Percentiles rank a stretch among this genome's conserved stretches.
These are phyloP conservation scores for Hemileccinum impolitum DNA, from an alignment of 768 basidiomycete species.

Conservation along the genomic window DNA sequence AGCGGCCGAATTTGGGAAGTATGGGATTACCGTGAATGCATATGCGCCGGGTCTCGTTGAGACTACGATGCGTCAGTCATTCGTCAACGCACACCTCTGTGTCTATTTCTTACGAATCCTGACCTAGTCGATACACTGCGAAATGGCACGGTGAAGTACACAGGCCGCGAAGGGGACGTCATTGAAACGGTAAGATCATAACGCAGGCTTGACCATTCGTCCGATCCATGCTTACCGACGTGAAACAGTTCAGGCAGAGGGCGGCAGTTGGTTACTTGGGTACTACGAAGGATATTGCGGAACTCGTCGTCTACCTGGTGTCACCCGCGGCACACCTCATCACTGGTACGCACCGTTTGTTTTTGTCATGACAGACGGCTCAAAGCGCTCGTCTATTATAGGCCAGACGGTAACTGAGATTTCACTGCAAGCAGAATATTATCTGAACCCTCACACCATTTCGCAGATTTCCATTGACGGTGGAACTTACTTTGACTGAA, in stretches of 20 bases:
- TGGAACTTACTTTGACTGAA: conserved; percentile 24
- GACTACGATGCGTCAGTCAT: conserved; percentile 28
- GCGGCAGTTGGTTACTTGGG: conserved; percentile 24
- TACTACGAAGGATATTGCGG: conserved; percentile 31
- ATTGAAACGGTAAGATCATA: conserved; percentile 10
- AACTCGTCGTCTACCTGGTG: conserved; percentile 35
- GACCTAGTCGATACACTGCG: conserved; percentile 17
- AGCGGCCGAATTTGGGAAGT: conserved; percentile 32
- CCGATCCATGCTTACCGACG: neutral
- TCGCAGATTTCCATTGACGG: conserved; percentile 25
- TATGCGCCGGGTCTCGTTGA: conserved; percentile 33
- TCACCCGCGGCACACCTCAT: conserved; percentile 33
- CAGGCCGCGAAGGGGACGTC: conserved; percentile 12
- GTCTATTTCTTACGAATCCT: neutral
- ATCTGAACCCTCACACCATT: neutral
- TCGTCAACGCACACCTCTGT: neutral
- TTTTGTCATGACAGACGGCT: neutral
- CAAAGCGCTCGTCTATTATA: neutral
- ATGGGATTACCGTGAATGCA: conserved; percentile 34
- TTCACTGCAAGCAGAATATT: neutral
- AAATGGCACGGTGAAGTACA: conserved; percentile 9
- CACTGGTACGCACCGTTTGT: conserved; percentile 25
- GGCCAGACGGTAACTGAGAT: conserved; percentile 25
- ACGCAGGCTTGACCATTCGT: neutral
- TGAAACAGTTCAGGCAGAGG: conserved; percentile 9